Conservation (phyloP, 176 grass and related monocot species). For the Areca catechu region DNA sequence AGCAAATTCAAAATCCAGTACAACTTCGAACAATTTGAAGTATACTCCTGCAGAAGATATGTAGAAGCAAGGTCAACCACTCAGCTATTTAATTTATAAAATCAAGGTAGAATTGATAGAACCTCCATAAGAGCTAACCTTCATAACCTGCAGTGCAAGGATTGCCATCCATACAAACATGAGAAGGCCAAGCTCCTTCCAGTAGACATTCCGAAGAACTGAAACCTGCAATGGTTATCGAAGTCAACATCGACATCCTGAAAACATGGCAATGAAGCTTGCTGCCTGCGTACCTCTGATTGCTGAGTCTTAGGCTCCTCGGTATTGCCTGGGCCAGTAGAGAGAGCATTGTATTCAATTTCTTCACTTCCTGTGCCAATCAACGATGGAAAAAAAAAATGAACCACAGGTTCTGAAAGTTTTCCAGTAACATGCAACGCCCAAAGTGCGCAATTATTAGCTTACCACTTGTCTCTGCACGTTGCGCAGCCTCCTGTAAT, state of each 20-base stretch:
- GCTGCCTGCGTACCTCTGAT: not conserved
- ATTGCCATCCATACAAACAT: conserved; percentile 6
- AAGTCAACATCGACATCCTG: not conserved
- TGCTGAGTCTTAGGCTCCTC: no score
- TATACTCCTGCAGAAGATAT: conserved; percentile 1
- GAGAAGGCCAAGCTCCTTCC: conserved; percentile 19
- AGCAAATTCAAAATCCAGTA: conserved; percentile 14
- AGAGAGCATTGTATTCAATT: conserved; percentile 7
- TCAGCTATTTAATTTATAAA: not conserved
- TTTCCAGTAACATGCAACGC: no score
- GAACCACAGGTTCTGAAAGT: no score
- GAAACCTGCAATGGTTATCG: not conserved
- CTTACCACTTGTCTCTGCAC: conserved; percentile 6
- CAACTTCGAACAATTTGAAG: conserved; percentile 4
- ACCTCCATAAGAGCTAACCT: not conserved
- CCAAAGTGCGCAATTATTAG: not conserved
- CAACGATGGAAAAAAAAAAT: no score
- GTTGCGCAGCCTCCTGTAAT: conserved; percentile 4
- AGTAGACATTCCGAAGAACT: conserved; percentile 8
- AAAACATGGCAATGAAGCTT: no score
- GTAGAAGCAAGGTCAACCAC: not conserved
- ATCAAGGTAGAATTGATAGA: no score
- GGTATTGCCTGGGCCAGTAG: not conserved
- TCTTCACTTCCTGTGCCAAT: not conserved
- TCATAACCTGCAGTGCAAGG: conserved; percentile 11